Evolutionary conservation across 192 early-diverging fungal species (phyloP), one percentile per base, ranked within the genome.

Genomic region (Rhizophagus clarus): DNA sequence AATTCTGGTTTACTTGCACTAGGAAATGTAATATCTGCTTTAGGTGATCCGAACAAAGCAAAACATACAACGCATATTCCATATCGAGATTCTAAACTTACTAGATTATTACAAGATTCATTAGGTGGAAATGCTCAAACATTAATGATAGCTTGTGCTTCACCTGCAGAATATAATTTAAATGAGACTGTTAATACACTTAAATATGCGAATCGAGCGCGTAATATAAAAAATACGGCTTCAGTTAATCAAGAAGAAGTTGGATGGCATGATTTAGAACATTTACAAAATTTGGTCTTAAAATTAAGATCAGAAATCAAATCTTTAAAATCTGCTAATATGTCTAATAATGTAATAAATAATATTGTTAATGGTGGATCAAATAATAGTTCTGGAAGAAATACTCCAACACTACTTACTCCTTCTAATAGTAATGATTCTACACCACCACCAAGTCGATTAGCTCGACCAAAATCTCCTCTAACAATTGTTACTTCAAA

Each of bases 11-110:
- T 99, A 24, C 85, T 98, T 74, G 97, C 97, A 8, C 90, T 99
- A 32, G 98, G 97, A 74, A 99, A 99, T 82, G 97, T 98, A 26
- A 99, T 99, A 64, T 96, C 94, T 6, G 98, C 97, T 0, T 86
- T 99, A n/a, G 96, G 96, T 34, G 97, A 97, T 81, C 85, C 89
- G 8, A 69, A 86, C 11, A 89, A 88, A 70, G 83, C 83, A 11
- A 88, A 88, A 78, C 87, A 85, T 37, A 83, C 84, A 45, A 88
- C 87, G 8, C 96, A 98, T 75, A 90, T 99, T 29, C 98, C 98
- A 1, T 99, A 98, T 79, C 92, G 98, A 73, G 97, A 99, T 83
- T 96, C 94, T 22, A 99, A 99, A 83, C 87, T 99, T 17, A 99
- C 98, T 0, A 88, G 97, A n/a, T 88, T 99, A 88, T 89, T 99